A percentile compares a stretch with the other conserved stretches of the same genome.
Evolutionary conservation across 495 filamentous ascomycete genomes (phyloP).

Genomic region (Daldinia concentrica): DNA sequence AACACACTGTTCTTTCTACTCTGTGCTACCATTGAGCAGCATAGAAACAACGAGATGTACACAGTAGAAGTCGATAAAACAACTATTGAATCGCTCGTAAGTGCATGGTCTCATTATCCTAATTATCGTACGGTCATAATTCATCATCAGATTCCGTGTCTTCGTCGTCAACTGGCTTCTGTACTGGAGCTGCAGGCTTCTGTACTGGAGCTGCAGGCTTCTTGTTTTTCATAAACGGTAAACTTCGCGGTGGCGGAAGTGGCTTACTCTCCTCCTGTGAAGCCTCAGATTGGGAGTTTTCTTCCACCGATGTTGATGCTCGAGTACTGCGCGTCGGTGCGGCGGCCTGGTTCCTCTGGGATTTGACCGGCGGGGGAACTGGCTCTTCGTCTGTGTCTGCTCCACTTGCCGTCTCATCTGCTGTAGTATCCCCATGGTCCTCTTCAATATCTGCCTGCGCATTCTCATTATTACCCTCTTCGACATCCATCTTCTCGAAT

Average conservation of each 20-base stretch:
- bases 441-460: constrained; percentile 41
- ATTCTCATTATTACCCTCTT: constrained; percentile 43
- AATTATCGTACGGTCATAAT: constrained; percentile 42
- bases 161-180: constrained; percentile 44
- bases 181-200: constrained; percentile 30
- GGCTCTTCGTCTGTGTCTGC: constrained; percentile 56
- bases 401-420: constrained; percentile 54
- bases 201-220: constrained; percentile 33
- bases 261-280: constrained; percentile 25
- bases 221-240: constrained; percentile 49
- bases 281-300: constrained; percentile 15
- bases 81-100: constrained; percentile 18
- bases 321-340: constrained; percentile 23
- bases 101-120: constrained; percentile 24
- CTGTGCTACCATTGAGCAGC: background rate
- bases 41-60: background rate
- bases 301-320: constrained; percentile 40
- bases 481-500: constrained; percentile 70
- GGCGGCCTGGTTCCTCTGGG: constrained; percentile 25
- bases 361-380: constrained; percentile 36
- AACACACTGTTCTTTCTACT: background rate
- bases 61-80: background rate
- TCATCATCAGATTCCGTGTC: constrained; percentile 59
- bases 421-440: constrained; percentile 52
- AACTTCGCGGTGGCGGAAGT: constrained; percentile 34